Base-by-base conservation (phyloP, 2,329 filamentous ascomycete species). In the Claviceps digitariae region DNA sequence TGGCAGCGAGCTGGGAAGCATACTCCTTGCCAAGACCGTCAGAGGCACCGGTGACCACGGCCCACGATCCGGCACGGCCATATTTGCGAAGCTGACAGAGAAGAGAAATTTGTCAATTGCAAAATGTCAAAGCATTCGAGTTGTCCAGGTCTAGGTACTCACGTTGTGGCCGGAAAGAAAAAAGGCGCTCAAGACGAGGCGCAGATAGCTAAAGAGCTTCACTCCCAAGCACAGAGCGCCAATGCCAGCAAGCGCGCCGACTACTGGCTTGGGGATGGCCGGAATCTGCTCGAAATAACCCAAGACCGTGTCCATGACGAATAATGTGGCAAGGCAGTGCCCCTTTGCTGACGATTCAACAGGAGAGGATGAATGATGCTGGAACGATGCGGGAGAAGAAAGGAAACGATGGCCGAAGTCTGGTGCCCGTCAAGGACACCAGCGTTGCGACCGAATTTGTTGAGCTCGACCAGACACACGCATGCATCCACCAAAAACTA, bases 21-120 rank as follows among this genome's bases (percentile, higher is more conserved):
- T 89, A 98, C 73, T 98, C 93, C 72, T 95, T 97, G 66, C 93
- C 93, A 57, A 98, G 83, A 58, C 93, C 94, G 69, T 98, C 93
- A 12, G 90, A 96, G 51, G 91, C 93, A 58, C 93, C 93, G 27
- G 93, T 98, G 43, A 98, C 79, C 53, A 98, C 81, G 34, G 88
- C 93, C 90, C 91, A 98, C 55, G 86, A 90, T 57, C 91, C 91
- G 63, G 89, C 88, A 61, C 86, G 86, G 60, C 90, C 93, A 72
- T 95, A 97, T 60, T 86, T 89, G 62, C 84, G 84, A 55, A 98
- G 83, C 91, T 95, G 55, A 3, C 55, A 52, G 47, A 55, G 55
- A 51, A 52, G 47, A 55, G 55, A 52, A 38, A 13, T 21, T 27
- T 34, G 31, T 9, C 21, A 52, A 21, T 43, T 15, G 23, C 12